Evolutionary conservation across 2,329 filamentous ascomycete species (phyloP).

Genomic region (Penicillium sp.): DNA sequence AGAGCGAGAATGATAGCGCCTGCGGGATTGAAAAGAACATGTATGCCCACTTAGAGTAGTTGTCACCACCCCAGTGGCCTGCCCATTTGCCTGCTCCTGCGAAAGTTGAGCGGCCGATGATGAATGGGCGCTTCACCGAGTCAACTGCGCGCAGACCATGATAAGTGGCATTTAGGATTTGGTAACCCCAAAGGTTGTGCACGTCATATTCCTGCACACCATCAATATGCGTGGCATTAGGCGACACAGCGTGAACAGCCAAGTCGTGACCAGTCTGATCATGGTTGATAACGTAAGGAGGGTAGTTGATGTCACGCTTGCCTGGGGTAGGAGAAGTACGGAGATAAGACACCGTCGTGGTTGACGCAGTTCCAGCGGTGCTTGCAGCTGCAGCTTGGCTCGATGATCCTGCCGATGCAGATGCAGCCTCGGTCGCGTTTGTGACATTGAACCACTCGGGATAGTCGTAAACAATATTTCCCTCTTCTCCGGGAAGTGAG

Average conservation of each 20-base stretch:
- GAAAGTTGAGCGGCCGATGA: slow-evolving; percentile 81
- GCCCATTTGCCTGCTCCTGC: slow-evolving; percentile 73
- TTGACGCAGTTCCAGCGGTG: slow-evolving; percentile 28
- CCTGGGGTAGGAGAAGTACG: slow-evolving; percentile 63
- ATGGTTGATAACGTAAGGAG: slow-evolving; percentile 76
- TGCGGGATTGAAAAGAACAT: slow-evolving; percentile 78
- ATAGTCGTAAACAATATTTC: slow-evolving; percentile 60
- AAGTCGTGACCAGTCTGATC: slow-evolving; percentile 64
- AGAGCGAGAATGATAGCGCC: slow-evolving; percentile 71
- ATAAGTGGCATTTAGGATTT: slow-evolving; percentile 76
- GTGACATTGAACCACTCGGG: slow-evolving; percentile 70
- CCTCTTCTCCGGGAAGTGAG: slow-evolving; percentile 63
- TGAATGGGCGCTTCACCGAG: slow-evolving; percentile 72
- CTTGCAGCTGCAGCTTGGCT: slow-evolving; percentile 50
- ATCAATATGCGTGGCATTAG: slow-evolving; percentile 75
- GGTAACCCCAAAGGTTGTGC: slow-evolving; percentile 76
- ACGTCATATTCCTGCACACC: slow-evolving; percentile 76
- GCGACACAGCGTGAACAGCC: slow-evolving; percentile 69
- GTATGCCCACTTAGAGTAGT: slow-evolving; percentile 67
- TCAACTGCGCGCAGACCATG: slow-evolving; percentile 65
- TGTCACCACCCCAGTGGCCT: slow-evolving; percentile 82
- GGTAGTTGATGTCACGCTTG: slow-evolving; percentile 67
- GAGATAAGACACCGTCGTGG: slow-evolving; percentile 51
- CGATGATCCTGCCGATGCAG: slow-evolving; percentile 56
- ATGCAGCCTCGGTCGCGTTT: slow-evolving; percentile 66